A percentile compares a stretch with the other conserved stretches of the same genome.
phyloP scores from a whole-genome alignment of 192 early-diverging fungal species.

The Backusella luteola region DNA sequence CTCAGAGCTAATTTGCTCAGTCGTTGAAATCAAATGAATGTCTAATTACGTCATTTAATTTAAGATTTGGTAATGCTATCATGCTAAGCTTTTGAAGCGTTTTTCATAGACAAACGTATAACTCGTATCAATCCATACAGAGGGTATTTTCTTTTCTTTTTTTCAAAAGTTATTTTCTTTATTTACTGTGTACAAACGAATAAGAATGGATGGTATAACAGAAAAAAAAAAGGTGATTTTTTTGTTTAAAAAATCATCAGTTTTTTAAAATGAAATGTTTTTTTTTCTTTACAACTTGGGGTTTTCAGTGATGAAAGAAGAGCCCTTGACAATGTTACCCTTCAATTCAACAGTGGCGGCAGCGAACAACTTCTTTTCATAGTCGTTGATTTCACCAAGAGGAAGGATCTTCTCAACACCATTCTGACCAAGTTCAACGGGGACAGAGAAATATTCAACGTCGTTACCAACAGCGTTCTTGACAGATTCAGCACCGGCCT shows the following conservation, averaged over 20 bases:
- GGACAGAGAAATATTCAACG: constrained; percentile 76
- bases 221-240: neutral
- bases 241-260: neutral
- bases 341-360: constrained; percentile 87
- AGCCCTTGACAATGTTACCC: constrained; percentile 91
- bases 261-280: neutral
- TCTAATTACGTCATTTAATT: neutral
- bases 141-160: neutral
- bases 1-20: too few species aligned
- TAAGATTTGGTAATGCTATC: neutral
- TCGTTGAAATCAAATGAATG: neutral
- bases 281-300: constrained; percentile 19
- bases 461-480: constrained; percentile 43
- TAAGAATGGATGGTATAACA: neutral
- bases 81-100: neutral
- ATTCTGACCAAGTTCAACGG: constrained; percentile 77
- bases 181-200: constrained; percentile 2
- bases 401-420: constrained; percentile 89
- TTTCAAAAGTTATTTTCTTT: neutral
- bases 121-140: too few species aligned
- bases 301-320: constrained; percentile 26
- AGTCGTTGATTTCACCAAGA: constrained; percentile 72
- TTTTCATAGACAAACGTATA: constrained; percentile 80
- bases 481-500: neutral
- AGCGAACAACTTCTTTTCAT: constrained; percentile 84